Base-by-base conservation (phyloP, 2,329 filamentous ascomycete genomes). In the Incumbomyces delicatus region DNA sequence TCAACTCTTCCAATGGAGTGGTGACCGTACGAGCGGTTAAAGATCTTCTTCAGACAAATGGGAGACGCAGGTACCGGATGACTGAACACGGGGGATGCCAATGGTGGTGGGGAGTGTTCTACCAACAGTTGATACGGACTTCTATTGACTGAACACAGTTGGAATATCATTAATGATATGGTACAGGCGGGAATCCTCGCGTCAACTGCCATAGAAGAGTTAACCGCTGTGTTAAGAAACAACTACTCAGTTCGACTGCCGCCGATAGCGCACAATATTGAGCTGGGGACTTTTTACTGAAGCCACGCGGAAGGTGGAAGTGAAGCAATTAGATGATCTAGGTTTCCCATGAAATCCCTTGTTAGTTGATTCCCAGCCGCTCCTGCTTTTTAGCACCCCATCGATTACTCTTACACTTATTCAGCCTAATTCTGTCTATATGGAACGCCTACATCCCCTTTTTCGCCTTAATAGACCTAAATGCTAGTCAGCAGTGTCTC, bases 11-110 rank as follows among this genome's bases (percentile, higher is more conserved):
- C 27, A 22, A n/a, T 11, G 14, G 14, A 8, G 14, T 10, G 14
- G 16, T 41, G 16, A 41, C 38, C 14, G 38, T 41, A 6, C n/a
- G 38, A 41, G 14, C 3, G 11, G 17, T 41, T 14, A 41, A 41
- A 22, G 38, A 20, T 22, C 18, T 41, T 22, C 38, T 41, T 8
- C 38, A 22, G 27, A 16, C 17, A 20, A 41, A 29, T 20, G 38
- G 38, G 27, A 18, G 38, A 7, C 38, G 20, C 16, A 41, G 38
- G 27, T 41, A 41, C 16, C 27, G 16, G 7, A 41, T 41, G 38
- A 41, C 38, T 41, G 38, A 41, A 2, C 38, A 22, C 14, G 38
- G 38, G 14, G 38, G 38, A 11, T 41, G 38, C n/a, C 38, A 41
- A 22, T 29, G 22, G 16, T 41, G 38, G 38, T 41, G 38, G 38